These are phyloP conservation scores for Russula olivacea DNA, from an alignment of 768 basidiomycete genomes.

Conservation along the genomic window DNA sequence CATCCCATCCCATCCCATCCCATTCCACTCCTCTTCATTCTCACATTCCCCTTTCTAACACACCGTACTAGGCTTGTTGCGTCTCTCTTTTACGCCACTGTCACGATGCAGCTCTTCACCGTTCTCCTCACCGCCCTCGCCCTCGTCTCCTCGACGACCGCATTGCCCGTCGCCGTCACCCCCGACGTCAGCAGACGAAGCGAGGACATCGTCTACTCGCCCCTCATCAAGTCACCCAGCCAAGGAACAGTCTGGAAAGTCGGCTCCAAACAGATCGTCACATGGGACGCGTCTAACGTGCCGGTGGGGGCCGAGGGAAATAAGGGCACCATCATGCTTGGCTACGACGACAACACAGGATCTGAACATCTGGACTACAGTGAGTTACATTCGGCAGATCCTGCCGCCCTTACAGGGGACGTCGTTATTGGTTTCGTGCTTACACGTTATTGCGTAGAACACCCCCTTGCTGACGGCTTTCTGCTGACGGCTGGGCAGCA, in stretches of 20 bases:
- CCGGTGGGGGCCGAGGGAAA: not conserved
- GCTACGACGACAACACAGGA: not conserved
- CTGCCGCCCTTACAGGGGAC: not conserved
- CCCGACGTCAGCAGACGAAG: not conserved
- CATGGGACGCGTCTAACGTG: slow-evolving; percentile 2
- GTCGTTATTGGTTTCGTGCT: not conserved
- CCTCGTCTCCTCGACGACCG: slow-evolving; percentile 9
- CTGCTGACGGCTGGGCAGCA: not conserved
- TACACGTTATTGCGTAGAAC: not conserved
- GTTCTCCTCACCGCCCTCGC: slow-evolving; percentile 7
- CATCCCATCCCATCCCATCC: not conserved
- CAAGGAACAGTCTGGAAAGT: not conserved
- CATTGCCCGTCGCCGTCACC: not conserved
- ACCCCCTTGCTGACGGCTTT: slow-evolving; percentile 1
- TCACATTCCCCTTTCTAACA: not conserved
- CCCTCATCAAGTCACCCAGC: not conserved
- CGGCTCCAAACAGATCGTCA: not conserved
- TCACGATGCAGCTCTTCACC: slow-evolving; percentile 17
- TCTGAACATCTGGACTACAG: slow-evolving; percentile 12
- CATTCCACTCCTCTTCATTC: not conserved
- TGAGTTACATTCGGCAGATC: not conserved
- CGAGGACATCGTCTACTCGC: slow-evolving; percentile 4
- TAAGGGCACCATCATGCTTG: slow-evolving; percentile 10
- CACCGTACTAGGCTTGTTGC: not conserved
- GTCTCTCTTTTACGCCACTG: not conserved